Conservation (phyloP, 2,329 filamentous ascomycete species). For the Penicillium sp. region DNA sequence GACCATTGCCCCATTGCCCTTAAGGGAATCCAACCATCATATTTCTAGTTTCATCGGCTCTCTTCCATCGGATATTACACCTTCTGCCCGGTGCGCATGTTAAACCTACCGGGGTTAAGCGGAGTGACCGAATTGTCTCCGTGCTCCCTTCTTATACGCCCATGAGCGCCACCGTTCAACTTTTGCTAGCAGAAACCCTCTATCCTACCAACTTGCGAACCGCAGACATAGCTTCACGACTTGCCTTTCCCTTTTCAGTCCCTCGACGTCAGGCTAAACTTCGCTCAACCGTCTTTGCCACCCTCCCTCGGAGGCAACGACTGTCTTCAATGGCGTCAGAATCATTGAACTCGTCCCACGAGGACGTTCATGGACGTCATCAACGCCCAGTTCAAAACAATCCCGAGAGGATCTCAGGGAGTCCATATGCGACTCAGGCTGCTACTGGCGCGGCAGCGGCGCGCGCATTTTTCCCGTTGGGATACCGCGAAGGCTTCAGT, state of each 20-base stretch:
- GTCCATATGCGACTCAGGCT: constrained; percentile 35
- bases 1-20: not conserved
- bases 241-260: not conserved
- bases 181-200: constrained; percentile 10
- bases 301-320: constrained; percentile 15
- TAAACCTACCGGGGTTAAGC: constrained; percentile 26
- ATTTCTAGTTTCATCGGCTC: not conserved
- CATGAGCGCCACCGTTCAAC: constrained; percentile 16
- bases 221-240: not conserved
- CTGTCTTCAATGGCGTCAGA: constrained; percentile 37
- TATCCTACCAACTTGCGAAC: constrained; percentile 3
- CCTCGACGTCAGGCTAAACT: constrained; percentile 1
- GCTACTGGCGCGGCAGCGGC: constrained; percentile 30
- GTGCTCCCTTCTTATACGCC: constrained; percentile 8
- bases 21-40: not conserved
- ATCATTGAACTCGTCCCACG: constrained; percentile 33
- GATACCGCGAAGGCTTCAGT: constrained; percentile 85
- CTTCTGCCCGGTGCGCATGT: constrained; percentile 7
- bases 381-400: constrained; percentile 18
- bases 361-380: constrained; percentile 25
- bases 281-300: constrained; percentile 12
- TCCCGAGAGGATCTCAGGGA: constrained; percentile 12
- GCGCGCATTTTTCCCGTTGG: constrained; percentile 67
- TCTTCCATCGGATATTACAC: not conserved
- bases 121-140: constrained; percentile 23